Base-by-base conservation (phyloP, 805 yeast species). In the Saturnispora kantuleensis region DNA sequence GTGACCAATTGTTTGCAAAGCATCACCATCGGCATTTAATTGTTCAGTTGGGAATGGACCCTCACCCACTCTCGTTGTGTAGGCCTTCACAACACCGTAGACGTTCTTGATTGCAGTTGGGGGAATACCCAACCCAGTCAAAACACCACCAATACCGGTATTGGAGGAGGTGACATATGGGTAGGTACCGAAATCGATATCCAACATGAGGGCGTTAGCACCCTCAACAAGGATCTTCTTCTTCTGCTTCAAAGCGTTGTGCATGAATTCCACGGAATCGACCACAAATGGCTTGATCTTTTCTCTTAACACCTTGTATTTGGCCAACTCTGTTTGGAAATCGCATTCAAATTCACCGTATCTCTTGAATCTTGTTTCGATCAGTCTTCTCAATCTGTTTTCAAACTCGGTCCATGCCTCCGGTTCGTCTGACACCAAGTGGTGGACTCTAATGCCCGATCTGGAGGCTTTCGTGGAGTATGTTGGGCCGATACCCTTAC, bases 31-130 rank as follows among this genome's bases (percentile, higher is more conserved):
- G 32, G 69, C 79, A 64, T 90, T 88, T 62, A 89, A 75, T 64
- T 89, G 97, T 68, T 93, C 98, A 46, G 97, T 82, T 50, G 98
- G 97, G 84, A 93, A 93, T 30, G 98, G 98, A 52, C 98, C 98
- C 62, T 89, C 97, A 57, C 98, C 98, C 45, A 93, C 98, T 68
- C 98, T 81, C 32, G 98, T 93, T 38, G 98, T 93, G 69, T 93
- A 93, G 35, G 97, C 97, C 72, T 93, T 93, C 39, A 90, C 97
- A 21, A 93, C 98, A 66, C 98, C 98, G 63, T 82, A 87, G 38
- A 88, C 72, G 63, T 87, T 81, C 44, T 72, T 75, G 56, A 93
- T 82, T 50, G 79, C 68, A 52, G 72, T 76, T 55, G 98, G 98
- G n/a, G 97, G 96, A 49, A 93, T 65, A 55, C 97, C 98, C 53